A percentile compares a stretch with the other conserved stretches of the same genome.
Conservation (phyloP, 1,284 basidiomycete species). For the Sporisorium scitamineum region DNA sequence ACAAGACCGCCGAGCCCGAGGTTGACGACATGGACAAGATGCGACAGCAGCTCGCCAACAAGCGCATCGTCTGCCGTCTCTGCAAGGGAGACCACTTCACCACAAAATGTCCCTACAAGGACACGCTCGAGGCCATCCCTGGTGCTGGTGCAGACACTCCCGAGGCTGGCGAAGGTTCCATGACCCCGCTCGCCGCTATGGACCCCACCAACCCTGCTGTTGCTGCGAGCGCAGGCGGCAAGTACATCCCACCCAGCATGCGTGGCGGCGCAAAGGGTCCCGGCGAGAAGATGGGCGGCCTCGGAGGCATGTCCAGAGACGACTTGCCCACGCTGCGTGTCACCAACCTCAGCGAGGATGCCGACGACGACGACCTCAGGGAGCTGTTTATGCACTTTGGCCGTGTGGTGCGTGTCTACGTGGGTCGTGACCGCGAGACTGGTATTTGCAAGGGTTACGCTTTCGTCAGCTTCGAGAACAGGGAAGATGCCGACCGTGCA, state of each 20-base stretch:
- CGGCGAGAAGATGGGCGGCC: slow-evolving; percentile 82
- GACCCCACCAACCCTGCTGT: slow-evolving; percentile 67
- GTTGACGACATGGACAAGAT: slow-evolving; percentile 78
- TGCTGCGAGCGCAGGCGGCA: slow-evolving; percentile 72
- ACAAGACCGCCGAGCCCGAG: slow-evolving; percentile 75
- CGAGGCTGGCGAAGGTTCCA: slow-evolving; percentile 73
- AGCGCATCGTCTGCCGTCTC: slow-evolving; percentile 90
- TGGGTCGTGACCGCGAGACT: slow-evolving; percentile 94
- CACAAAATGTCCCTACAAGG: slow-evolving; percentile 97
- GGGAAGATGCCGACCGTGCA: slow-evolving; percentile 83
- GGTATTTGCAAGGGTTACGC: slow-evolving; percentile 95
- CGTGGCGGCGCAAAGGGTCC: slow-evolving; percentile 76
- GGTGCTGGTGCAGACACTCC: slow-evolving; percentile 71
- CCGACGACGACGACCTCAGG: slow-evolving; percentile 91
- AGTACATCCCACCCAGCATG: slow-evolving; percentile 94
- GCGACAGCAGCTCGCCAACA: slow-evolving; percentile 78
- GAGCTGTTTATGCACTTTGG: slow-evolving; percentile 80
- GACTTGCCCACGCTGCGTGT: slow-evolving; percentile 96
- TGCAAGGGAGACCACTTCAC: slow-evolving; percentile 99
- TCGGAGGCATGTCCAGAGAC: slow-evolving; percentile 73
- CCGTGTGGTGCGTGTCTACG: slow-evolving; percentile 87
- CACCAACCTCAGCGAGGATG: slow-evolving; percentile 96
- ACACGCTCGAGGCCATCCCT: slow-evolving; percentile 79
- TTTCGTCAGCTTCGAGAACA: slow-evolving; percentile 92
- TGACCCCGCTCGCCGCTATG: slow-evolving; percentile 69